phyloP scores from a whole-genome alignment of 192 early-diverging fungal species.

The Chytriomyces hyalinus region DNA sequence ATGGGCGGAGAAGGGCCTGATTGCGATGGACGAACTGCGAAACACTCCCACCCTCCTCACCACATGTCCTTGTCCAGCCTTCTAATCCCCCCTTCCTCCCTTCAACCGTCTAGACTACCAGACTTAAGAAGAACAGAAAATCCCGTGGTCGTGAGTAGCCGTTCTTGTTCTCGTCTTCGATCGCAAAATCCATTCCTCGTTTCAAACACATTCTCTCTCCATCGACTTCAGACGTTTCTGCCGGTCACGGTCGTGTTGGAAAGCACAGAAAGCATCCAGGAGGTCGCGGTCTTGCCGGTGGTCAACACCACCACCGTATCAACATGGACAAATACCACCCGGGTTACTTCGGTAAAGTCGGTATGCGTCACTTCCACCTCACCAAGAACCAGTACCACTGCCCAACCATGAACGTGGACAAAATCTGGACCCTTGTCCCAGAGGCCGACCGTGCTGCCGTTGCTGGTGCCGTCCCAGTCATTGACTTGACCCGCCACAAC shows the following conservation, averaged over 20 bases:
- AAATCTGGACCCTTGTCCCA: slow-evolving; percentile 89
- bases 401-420: slow-evolving; percentile 92
- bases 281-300: slow-evolving; percentile 99
- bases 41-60: background rate
- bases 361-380: slow-evolving; percentile 99
- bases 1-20: background rate
- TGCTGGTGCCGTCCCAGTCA: slow-evolving; percentile 89
- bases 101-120: slow-evolving; percentile 64
- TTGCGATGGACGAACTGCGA: background rate
- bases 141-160: slow-evolving; percentile 81
- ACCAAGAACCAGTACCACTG: slow-evolving; percentile 86
- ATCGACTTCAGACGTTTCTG: slow-evolving; percentile 78
- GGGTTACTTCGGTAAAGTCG: slow-evolving; percentile 99
- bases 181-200: background rate
- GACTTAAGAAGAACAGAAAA: slow-evolving; percentile 89
- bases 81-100: background rate
- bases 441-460: slow-evolving; percentile 83
- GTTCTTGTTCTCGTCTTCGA: background rate
- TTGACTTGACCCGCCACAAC: slow-evolving; percentile 83
- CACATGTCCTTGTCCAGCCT: background rate
- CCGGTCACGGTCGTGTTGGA: slow-evolving; percentile 99
- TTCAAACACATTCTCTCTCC: background rate
- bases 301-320: slow-evolving; percentile 99
- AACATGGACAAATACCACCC: slow-evolving; percentile 99
- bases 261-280: slow-evolving; percentile 99